Evolutionary conservation across 768 basidiomycete genomes (phyloP).

Genomic region (Mycena olivaceomarginata): DNA sequence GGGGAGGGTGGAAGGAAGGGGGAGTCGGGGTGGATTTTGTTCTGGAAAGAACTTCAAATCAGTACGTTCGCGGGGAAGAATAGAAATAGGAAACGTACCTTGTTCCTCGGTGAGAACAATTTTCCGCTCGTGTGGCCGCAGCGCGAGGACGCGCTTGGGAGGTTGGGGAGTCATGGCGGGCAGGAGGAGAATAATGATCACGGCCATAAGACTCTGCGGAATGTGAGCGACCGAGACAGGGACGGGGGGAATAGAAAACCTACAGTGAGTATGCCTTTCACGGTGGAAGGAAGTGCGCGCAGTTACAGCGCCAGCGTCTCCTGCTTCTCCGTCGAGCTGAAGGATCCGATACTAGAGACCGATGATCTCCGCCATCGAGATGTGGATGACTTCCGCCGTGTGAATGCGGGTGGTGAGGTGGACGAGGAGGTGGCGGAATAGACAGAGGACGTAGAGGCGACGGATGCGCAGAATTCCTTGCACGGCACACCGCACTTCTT

Average conservation of each 20-base stretch:
- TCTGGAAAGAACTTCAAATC: neutral
- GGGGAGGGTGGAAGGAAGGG: neutral
- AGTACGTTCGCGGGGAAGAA: neutral
- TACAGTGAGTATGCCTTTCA: slow-evolving; percentile 15
- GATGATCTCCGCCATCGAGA: too few species aligned
- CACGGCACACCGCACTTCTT: neutral
- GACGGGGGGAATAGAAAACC: neutral
- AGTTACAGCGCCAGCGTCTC: neutral
- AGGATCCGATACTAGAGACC: slow-evolving; percentile 27
- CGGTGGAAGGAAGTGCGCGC: slow-evolving; percentile 1
- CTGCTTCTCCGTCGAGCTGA: slow-evolving; percentile 19
- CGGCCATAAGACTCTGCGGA: slow-evolving; percentile 18
- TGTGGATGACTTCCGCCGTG: neutral
- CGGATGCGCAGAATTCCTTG: neutral
- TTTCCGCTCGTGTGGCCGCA: slow-evolving; percentile 15
- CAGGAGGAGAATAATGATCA: slow-evolving; percentile 1
- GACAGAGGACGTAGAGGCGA: neutral
- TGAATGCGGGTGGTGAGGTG: too few species aligned
- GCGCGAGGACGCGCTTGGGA: neutral
- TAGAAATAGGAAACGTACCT: neutral
- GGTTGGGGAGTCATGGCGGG: neutral
- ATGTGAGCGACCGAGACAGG: too few species aligned
- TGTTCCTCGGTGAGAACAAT: slow-evolving; percentile 21
- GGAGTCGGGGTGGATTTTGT: neutral
- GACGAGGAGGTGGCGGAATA: neutral